Conservation (phyloP, 805 yeast genomes). For the Metschnikowia shivogae region DNA sequence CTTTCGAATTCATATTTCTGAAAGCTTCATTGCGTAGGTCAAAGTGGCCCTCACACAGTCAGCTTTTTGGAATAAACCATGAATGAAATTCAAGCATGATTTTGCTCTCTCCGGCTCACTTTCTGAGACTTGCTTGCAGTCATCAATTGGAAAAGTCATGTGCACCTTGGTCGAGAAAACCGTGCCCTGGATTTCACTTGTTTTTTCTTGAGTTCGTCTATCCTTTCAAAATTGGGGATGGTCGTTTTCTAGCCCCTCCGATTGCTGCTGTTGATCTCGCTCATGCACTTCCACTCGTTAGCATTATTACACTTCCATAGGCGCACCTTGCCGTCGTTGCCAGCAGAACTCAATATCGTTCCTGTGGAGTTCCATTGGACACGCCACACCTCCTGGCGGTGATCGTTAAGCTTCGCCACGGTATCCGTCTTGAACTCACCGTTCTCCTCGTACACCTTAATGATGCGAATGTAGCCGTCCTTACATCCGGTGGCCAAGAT, state of each 20-base stretch:
- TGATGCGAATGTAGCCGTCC: slow-evolving; percentile 88
- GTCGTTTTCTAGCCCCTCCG: slow-evolving; percentile 13
- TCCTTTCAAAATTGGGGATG: not conserved
- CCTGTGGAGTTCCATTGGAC: slow-evolving; percentile 96
- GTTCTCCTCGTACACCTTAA: slow-evolving; percentile 55
- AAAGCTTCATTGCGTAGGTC: too few species aligned
- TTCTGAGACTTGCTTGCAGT: too few species aligned
- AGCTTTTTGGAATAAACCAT: too few species aligned
- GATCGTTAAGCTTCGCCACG: slow-evolving; percentile 68
- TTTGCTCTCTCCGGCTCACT: too few species aligned
- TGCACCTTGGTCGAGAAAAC: too few species aligned
- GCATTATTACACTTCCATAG: slow-evolving; percentile 88
- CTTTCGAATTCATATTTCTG: too few species aligned
- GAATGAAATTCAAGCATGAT: too few species aligned
- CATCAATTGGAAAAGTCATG: too few species aligned
- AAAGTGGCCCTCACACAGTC: too few species aligned
- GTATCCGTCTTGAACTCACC: slow-evolving; percentile 47
- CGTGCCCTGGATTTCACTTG: not conserved
- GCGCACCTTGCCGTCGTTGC: slow-evolving; percentile 90
- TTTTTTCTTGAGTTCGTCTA: not conserved
- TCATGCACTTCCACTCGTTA: slow-evolving; percentile 87
- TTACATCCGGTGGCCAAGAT: slow-evolving; percentile 92
- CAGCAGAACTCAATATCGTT: slow-evolving; percentile 85
- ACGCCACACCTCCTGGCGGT: slow-evolving; percentile 89
- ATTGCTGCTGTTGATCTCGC: slow-evolving; percentile 46